A percentile compares a stretch with the other conserved stretches of the same genome.
phyloP scores from a whole-genome alignment of 768 basidiomycete species.

The Lentinula lateritia region DNA sequence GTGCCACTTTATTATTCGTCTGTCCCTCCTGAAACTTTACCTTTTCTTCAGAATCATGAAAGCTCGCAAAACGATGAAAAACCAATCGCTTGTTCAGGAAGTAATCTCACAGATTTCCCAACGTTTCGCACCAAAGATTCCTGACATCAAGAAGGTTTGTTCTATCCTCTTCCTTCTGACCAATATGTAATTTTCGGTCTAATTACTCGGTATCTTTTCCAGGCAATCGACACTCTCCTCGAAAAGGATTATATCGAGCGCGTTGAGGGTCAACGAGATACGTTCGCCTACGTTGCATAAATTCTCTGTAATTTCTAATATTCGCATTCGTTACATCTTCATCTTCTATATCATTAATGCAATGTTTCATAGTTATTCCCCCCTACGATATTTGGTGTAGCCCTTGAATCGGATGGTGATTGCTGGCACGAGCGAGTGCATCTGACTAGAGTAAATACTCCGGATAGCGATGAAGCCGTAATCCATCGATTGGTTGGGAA shows the following conservation, averaged over 20 bases:
- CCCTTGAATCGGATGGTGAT: not conserved
- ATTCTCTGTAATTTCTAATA: constrained; percentile 8
- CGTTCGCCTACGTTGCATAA: constrained; percentile 35
- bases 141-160: constrained; percentile 91
- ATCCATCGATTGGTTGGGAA: not conserved
- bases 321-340: constrained; percentile 13
- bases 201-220: not conserved
- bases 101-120: constrained; percentile 86
- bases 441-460: not conserved
- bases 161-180: not conserved
- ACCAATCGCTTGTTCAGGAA: constrained; percentile 84
- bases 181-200: not conserved
- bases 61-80: constrained; percentile 92
- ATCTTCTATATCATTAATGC: constrained; percentile 9
- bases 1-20: constrained; percentile 5
- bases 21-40: not conserved
- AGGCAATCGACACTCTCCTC: constrained; percentile 87
- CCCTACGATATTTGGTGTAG: not conserved
- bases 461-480: not conserved
- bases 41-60: constrained; percentile 76
- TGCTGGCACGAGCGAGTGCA: not conserved
- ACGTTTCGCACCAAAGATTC: constrained; percentile 88
- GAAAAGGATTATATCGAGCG: constrained; percentile 99
- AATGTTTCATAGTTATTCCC: not conserved
- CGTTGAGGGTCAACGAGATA: constrained; percentile 82